Percentiles rank a stretch among this genome's conserved stretches.
Conservation (phyloP, 208 protist species). For the Trypanosoma avium region DNA sequence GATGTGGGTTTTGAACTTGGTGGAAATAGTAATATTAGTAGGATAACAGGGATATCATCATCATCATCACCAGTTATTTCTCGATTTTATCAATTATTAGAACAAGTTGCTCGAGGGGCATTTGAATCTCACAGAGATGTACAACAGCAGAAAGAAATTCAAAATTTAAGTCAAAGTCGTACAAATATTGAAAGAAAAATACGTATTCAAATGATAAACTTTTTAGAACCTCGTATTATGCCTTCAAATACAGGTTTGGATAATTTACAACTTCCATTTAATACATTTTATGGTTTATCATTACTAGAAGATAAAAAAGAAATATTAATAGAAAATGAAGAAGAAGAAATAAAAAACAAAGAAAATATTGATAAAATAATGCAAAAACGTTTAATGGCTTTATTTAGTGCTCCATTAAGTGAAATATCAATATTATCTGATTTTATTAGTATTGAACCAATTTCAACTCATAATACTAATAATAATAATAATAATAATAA, state of each 20-base stretch:
- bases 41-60: no score
- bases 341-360: no score
- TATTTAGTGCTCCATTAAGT: slow-evolving; percentile 42
- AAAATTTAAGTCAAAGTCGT: slow-evolving; percentile 23
- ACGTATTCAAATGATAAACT: slow-evolving; percentile 31
- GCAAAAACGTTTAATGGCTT: slow-evolving; percentile 30
- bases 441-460: slow-evolving; percentile 17
- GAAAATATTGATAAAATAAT: background rate
- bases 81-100: slow-evolving; percentile 37
- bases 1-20: no score
- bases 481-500: background rate
- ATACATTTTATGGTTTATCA: background rate
- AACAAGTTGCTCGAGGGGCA: slow-evolving; percentile 31
- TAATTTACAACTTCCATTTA: slow-evolving; percentile 25
- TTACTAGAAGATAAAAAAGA: no score
- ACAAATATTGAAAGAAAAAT: slow-evolving; percentile 21
- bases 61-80: slow-evolving; percentile 29
- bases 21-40: no score
- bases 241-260: slow-evolving; percentile 32
- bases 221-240: slow-evolving; percentile 33
- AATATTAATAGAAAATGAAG: slow-evolving; percentile 1
- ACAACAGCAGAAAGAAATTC: slow-evolving; percentile 19
- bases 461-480: no score
- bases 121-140: background rate
- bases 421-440: slow-evolving; percentile 27